These are phyloP conservation scores for Bipolaris gigantea DNA, from an alignment of 2,329 filamentous ascomycete genomes.

Conservation along the genomic window DNA sequence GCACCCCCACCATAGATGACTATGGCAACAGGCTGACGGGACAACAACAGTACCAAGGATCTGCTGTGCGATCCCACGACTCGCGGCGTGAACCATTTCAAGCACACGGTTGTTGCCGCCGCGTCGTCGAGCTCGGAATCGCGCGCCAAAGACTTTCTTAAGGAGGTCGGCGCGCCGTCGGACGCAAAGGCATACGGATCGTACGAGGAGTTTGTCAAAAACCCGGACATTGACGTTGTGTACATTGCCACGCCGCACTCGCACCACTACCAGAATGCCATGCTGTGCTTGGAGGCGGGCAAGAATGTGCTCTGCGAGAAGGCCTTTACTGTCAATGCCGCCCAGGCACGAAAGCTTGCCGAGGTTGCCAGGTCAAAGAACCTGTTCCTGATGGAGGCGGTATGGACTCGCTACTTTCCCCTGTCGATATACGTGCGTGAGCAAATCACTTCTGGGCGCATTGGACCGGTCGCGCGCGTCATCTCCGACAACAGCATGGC, in stretches of 20 bases:
- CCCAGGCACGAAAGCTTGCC: slow-evolving; percentile 72
- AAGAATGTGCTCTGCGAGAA: slow-evolving; percentile 93
- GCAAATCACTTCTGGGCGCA: slow-evolving; percentile 58
- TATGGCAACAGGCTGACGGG: slow-evolving; percentile 8
- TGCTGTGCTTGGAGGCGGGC: slow-evolving; percentile 79
- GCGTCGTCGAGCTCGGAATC: slow-evolving; percentile 74
- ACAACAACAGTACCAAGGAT: slow-evolving; percentile 61
- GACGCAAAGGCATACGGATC: slow-evolving; percentile 74
- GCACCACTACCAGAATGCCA: slow-evolving; percentile 89
- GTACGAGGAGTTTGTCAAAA: slow-evolving; percentile 78
- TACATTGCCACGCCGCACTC: slow-evolving; percentile 91
- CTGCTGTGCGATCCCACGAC: slow-evolving; percentile 72
- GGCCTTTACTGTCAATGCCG: slow-evolving; percentile 80
- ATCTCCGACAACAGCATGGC: slow-evolving; percentile 63
- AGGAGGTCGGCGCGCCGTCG: slow-evolving; percentile 67
- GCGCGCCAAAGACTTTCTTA: slow-evolving; percentile 72
- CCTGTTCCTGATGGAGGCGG: slow-evolving; percentile 59
- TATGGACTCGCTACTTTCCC: slow-evolving; percentile 89
- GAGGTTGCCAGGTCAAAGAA: slow-evolving; percentile 72
- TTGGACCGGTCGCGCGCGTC: slow-evolving; percentile 61
- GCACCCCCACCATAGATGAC: slow-evolving; percentile 14
- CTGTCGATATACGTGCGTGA: slow-evolving; percentile 75
- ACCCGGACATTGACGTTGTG: slow-evolving; percentile 79
- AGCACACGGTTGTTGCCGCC: slow-evolving; percentile 76
- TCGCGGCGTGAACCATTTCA: slow-evolving; percentile 71